Base-by-base conservation (phyloP, 1,284 basidiomycete species). In the Cutaneotrichosporon dermatis region DNA sequence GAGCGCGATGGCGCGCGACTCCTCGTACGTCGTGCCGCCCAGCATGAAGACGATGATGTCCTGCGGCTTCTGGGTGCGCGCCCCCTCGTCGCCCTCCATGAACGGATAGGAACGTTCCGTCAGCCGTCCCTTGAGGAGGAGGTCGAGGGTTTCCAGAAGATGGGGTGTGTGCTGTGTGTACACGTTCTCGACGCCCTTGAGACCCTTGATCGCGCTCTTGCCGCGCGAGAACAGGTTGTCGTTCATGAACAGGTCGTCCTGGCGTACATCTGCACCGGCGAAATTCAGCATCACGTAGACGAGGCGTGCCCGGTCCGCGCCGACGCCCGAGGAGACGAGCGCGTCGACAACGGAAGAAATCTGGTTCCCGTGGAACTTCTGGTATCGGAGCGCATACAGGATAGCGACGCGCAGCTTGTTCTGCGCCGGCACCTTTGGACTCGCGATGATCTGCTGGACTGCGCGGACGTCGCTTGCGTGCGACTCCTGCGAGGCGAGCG, bases 131-230 rank as follows among this genome's bases (percentile, higher is more conserved):
- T 86, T 92, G 69, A 96, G 84, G 2, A 99, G 79, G 57, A 89
- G 83, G 72, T 99, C 96, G 16, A 99, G 79, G 5, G 95, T 99
- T 72, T 97, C 87, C 0, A 89, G 86, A 3, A 99, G 81, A 76
- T 96, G 93, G 8, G 96, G 96, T 12, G 88, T 88, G 72, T 99
- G 96, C 71, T 99, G 96, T 57, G 94, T 99, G 74, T 98, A 99
- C 7, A 99, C 95, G 71, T 99, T 99, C 76, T 99, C 96, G 6
- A 99, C 96, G 6, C 96, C 96, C 88, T 97, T 97, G 57, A 99
- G 80, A 1, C 96, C 96, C 74, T 97, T 97, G 63, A 99, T 77
- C 0, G 95, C 96, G 40, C 89, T 92, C 62, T 92, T 89, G 6
- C 96, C 96, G 71, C 95, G 88, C 1, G 92, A 92, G 65, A 99